Conservation (phyloP, 495 filamentous ascomycete species). For the Aspergillus haitiensis region DNA sequence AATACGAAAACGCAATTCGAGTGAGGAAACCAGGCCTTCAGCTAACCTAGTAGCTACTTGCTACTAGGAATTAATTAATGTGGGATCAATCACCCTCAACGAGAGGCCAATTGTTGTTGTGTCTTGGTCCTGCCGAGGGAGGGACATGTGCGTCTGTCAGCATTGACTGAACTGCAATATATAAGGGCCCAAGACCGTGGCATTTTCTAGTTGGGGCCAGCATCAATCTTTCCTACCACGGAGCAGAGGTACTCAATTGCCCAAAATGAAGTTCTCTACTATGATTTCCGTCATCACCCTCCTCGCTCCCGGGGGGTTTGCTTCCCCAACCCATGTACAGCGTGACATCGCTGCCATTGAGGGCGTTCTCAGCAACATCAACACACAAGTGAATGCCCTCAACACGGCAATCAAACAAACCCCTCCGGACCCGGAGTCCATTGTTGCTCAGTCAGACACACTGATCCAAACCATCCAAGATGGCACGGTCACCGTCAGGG, state of each 20-base stretch:
- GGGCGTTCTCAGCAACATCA: slow-evolving; percentile 8
- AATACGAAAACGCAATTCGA: background rate
- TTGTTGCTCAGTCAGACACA: slow-evolving; percentile 5
- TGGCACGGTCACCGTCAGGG: slow-evolving; percentile 4
- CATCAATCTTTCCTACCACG: background rate
- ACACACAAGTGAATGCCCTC: slow-evolving; percentile 9
- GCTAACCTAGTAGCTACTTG: background rate
- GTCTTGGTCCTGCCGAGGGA: background rate
- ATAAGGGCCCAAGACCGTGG: background rate
- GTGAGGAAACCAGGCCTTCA: background rate
- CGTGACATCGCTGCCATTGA: slow-evolving; percentile 11
- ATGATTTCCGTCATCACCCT: slow-evolving; percentile 3
- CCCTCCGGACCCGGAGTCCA: slow-evolving; percentile 4
- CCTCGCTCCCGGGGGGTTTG: slow-evolving; percentile 2
- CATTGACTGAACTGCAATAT: background rate
- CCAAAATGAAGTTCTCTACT: slow-evolving; percentile 16
- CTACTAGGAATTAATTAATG: background rate
- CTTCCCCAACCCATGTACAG: background rate
- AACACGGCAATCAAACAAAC: background rate
- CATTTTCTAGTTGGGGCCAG: background rate
- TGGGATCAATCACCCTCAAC: background rate
- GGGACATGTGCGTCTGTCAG: background rate
- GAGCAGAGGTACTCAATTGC: background rate
- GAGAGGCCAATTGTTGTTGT: background rate
- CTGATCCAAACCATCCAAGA: slow-evolving; percentile 4